A percentile compares a stretch with the other conserved stretches of the same genome.
Evolutionary conservation across 2,329 filamentous ascomycete species (phyloP).

Genomic region (Phialophora tarda): DNA sequence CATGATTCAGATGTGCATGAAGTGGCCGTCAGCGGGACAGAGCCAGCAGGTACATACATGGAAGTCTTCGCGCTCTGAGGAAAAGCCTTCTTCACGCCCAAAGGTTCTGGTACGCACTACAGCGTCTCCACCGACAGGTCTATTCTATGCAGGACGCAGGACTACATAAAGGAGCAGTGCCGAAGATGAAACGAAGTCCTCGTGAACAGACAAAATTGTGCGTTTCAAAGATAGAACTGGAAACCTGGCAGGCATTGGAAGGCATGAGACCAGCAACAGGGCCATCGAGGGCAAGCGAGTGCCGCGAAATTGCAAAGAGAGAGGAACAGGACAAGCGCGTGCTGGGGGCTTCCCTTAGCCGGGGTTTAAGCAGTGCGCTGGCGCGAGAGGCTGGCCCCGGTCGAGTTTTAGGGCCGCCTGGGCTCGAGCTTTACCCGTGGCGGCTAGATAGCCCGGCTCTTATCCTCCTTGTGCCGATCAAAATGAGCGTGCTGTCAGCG

Average conservation of each 20-base stretch:
- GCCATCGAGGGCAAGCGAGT: slow-evolving; percentile 24
- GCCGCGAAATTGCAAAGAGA: slow-evolving; percentile 31
- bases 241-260: background rate
- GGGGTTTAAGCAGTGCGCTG: slow-evolving; percentile 10
- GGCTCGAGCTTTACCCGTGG: slow-evolving; percentile 12
- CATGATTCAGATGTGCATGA: slow-evolving; percentile 4
- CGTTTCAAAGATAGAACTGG: slow-evolving; percentile 27
- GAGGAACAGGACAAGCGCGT: slow-evolving; percentile 33
- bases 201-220: slow-evolving; percentile 6
- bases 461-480: slow-evolving; percentile 15
- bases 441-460: slow-evolving; percentile 15
- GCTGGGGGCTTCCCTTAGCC: slow-evolving; percentile 5
- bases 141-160: background rate
- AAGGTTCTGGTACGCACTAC: too few species aligned
- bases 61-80: background rate
- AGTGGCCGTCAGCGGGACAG: background rate
- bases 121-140: too few species aligned
- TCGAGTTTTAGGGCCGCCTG: slow-evolving; percentile 5
- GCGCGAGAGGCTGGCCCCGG: slow-evolving; percentile 13
- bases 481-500: slow-evolving; percentile 2
- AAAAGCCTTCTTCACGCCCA: background rate
- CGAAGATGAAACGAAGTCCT: background rate
- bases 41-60: background rate
- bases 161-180: background rate
- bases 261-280: slow-evolving; percentile 12